phyloP scores from a whole-genome alignment of 2,329 filamentous ascomycete genomes.

The Fusarium irregulare region DNA sequence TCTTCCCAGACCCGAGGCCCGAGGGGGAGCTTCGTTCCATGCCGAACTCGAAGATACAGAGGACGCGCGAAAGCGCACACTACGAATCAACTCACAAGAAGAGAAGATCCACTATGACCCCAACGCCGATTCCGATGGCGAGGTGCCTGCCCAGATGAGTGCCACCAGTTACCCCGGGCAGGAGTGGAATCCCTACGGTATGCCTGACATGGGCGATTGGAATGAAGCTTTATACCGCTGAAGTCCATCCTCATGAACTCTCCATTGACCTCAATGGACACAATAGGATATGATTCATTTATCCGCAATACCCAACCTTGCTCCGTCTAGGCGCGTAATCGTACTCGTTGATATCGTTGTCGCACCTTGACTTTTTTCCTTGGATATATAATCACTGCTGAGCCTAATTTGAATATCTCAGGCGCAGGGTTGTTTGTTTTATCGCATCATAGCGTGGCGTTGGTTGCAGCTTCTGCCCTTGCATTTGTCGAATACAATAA shows the following conservation, averaged over 20 bases:
- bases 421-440: neutral
- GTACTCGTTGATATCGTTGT: neutral
- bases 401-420: neutral
- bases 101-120: slow-evolving; percentile 64
- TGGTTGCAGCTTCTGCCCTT: slow-evolving; percentile 15
- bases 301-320: neutral
- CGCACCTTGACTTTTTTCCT: neutral
- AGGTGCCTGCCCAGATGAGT: slow-evolving; percentile 65
- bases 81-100: slow-evolving; percentile 59
- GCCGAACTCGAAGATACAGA: slow-evolving; percentile 56
- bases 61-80: slow-evolving; percentile 59
- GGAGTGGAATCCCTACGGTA: slow-evolving; percentile 72
- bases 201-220: slow-evolving; percentile 48
- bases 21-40: slow-evolving; percentile 37
- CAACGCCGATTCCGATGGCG: slow-evolving; percentile 49
- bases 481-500: slow-evolving; percentile 16
- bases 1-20: slow-evolving; percentile 5
- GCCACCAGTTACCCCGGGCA: slow-evolving; percentile 77
- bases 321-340: neutral
- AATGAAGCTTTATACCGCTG: slow-evolving; percentile 24
- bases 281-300: neutral
- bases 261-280: neutral
- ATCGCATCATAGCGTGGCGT: slow-evolving; percentile 29
- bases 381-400: neutral
- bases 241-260: neutral